A percentile compares a stretch with the other conserved stretches of the same genome.
These are phyloP conservation scores for Penicillium sp. DNA, from an alignment of 2,329 filamentous ascomycete genomes.

Conservation along the genomic window DNA sequence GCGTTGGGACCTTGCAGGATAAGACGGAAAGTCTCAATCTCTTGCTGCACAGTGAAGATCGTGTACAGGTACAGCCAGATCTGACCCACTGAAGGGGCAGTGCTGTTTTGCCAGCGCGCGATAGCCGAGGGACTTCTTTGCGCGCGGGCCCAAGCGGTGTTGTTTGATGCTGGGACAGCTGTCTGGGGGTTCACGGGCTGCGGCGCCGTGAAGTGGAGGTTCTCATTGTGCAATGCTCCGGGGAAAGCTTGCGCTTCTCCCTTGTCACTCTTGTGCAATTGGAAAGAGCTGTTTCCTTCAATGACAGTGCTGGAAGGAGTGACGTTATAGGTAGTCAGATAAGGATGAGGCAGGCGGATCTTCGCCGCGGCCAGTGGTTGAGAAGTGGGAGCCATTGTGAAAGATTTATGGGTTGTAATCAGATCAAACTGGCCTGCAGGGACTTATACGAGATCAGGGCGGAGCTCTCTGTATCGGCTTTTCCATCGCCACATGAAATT, in stretches of 20 bases:
- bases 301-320: conserved; percentile 27
- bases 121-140: conserved; percentile 43
- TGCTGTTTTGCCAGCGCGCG: conserved; percentile 40
- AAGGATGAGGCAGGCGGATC: conserved; percentile 46
- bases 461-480: neutral
- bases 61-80: conserved; percentile 51
- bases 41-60: conserved; percentile 44
- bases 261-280: conserved; percentile 25
- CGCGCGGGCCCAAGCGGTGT: conserved; percentile 45
- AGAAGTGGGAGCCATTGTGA: conserved; percentile 2
- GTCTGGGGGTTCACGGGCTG: conserved; percentile 12
- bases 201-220: conserved; percentile 39
- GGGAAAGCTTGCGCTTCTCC: conserved; percentile 31
- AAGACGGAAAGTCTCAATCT: conserved; percentile 47
- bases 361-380: conserved; percentile 10
- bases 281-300: conserved; percentile 27
- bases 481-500: neutral
- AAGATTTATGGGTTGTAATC: neutral
- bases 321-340: conserved; percentile 40
- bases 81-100: conserved; percentile 43
- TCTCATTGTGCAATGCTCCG: conserved; percentile 41
- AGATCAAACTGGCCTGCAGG: conserved; percentile 2
- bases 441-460: neutral
- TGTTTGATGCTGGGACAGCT: conserved; percentile 17
- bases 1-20: conserved; percentile 37